phyloP scores from a whole-genome alignment of 2,329 filamentous ascomycete genomes.

The Aplosporella prunicola region DNA sequence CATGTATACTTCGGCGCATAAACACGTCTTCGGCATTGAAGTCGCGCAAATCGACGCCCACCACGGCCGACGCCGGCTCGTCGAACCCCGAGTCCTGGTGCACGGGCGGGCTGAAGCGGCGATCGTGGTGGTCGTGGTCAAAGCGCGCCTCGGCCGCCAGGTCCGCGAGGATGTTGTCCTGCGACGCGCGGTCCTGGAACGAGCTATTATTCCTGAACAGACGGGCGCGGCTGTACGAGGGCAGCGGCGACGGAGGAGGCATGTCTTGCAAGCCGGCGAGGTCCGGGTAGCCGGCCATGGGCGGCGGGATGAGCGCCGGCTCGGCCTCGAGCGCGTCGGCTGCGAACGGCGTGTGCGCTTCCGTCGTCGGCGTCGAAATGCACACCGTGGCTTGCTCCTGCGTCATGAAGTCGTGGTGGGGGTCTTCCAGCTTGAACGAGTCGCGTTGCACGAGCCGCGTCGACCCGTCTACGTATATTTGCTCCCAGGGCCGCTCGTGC shows the following conservation, averaged over 20 bases:
- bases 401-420: conserved; percentile 22
- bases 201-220: too few relatives aligned
- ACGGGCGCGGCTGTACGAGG: too few relatives aligned
- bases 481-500: conserved; percentile 29
- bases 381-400: conserved; percentile 27
- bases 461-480: conserved; percentile 30
- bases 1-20: too few relatives aligned
- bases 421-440: conserved; percentile 21
- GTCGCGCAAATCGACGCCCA: not conserved
- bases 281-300: not conserved
- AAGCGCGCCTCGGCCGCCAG: not conserved
- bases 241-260: not conserved
- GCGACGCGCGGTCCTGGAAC: conserved; percentile 17
- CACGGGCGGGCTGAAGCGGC: conserved; percentile 19
- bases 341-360: conserved; percentile 22
- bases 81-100: conserved; percentile 29
- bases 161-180: conserved; percentile 8
- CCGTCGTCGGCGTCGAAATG: conserved; percentile 24
- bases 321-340: not conserved
- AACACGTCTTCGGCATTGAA: too few relatives aligned
- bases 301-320: conserved; percentile 2
- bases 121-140: conserved; percentile 17
- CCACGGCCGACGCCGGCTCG: conserved; percentile 23
- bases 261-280: not conserved
- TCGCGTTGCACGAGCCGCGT: conserved; percentile 27